Base-by-base conservation (phyloP, 2,329 filamentous ascomycete species). In the Venturia oleaginea region DNA sequence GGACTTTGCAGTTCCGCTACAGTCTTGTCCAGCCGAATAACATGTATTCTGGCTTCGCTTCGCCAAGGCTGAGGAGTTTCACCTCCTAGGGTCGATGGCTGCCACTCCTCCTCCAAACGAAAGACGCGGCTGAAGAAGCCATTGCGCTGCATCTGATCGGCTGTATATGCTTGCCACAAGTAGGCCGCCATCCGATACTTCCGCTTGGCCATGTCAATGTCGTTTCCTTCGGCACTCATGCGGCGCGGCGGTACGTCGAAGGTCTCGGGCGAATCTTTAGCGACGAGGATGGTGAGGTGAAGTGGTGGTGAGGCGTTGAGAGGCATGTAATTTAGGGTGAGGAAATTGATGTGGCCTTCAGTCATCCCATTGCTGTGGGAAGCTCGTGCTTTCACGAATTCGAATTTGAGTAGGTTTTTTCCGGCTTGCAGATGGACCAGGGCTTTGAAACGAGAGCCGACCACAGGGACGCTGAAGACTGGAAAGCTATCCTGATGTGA, bases 181-280 rank as follows among this genome's bases (percentile, higher is more conserved):
- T 97, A 97, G 30, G 91, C 93, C 22, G 92, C 89, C 89, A 96
- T 97, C 67, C 92, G 86, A 73, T 94, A 97, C 74, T 99, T 99
- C 71, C 85, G 86, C 62, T 96, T 83, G 0, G 94, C 94, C 8
- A 85, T 86, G 13, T 92, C 87, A 42, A 97, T 73, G 1, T 83
- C 84, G 74, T 96, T 96, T 22, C 91, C 92, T 79, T 96, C 92
- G 69, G 83, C 86, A 74, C 90, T 85, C 64, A 84, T 79, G 60
- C 90, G 84, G 64, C 91, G 86, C 0, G 91, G 92, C 19, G 87
- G 83, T 4, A 91, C 87, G 77, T 97, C 92, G 70, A 89, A 97
- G 1, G 88, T 93, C 46, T 84, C 90, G 0, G 89, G 86, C 0
- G 93, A 97, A 73, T 99, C 94, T 72, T 89, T 92, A 30, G 86